Evolutionary conservation across 176 grass and related monocot genomes (phyloP).

Genomic region (Guadua angustifolia): DNA sequence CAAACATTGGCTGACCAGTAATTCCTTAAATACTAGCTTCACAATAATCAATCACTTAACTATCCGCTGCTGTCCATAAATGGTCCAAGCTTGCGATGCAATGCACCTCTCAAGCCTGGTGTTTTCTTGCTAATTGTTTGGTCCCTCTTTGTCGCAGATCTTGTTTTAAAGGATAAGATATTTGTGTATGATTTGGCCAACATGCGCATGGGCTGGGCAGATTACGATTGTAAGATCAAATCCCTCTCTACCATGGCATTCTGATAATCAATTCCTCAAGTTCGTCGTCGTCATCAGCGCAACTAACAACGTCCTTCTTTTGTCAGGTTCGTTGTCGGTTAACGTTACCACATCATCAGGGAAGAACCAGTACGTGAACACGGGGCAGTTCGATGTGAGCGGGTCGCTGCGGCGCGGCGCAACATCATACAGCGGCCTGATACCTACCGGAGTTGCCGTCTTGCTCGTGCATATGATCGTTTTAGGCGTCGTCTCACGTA

Average conservation of each 20-base stretch:
- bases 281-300: not conserved
- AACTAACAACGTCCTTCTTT: not conserved
- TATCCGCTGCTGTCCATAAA: not conserved
- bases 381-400: conserved; percentile 64
- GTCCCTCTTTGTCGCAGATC: conserved; percentile 52
- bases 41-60: not conserved
- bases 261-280: not conserved
- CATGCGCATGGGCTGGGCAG: conserved; percentile 81
- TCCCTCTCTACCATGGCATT: not conserved
- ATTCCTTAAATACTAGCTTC: not conserved
- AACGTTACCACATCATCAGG: conserved; percentile 81
- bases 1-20: conserved; percentile 1
- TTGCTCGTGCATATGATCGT: conserved; percentile 56
- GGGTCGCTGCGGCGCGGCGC: conserved; percentile 28
- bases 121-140: conserved; percentile 39
- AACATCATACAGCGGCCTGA: conserved; percentile 18
- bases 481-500: conserved; percentile 47
- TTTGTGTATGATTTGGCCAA: conserved; percentile 93
- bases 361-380: conserved; percentile 79
- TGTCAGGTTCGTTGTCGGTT: conserved; percentile 73
- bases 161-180: conserved; percentile 98
- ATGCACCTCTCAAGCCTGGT: not conserved
- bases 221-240: conserved; percentile 85
- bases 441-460: conserved; percentile 29
- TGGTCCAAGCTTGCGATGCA: not conserved